Conservation (phyloP, 2,329 filamentous ascomycete genomes). For the Magnaporthiopsis poae region DNA sequence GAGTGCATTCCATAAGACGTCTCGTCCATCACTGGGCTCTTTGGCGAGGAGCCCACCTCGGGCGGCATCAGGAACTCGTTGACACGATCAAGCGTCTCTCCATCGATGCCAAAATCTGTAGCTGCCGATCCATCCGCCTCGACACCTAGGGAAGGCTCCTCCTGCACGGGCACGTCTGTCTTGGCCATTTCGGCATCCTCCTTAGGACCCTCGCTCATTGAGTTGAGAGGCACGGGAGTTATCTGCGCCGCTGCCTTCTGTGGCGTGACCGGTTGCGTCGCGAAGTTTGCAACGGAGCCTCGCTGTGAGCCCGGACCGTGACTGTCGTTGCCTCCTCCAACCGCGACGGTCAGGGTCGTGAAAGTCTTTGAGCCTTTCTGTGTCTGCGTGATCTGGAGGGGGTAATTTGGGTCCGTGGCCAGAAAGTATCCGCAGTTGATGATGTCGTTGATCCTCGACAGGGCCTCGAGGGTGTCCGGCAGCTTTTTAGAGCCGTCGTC, state of each 20-base stretch:
- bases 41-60: slow-evolving; percentile 18
- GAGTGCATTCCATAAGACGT: slow-evolving; percentile 48
- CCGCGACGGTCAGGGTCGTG: slow-evolving; percentile 10
- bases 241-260: neutral
- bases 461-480: slow-evolving; percentile 10
- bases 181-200: neutral
- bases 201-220: neutral
- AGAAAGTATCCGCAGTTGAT: slow-evolving; percentile 15
- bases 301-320: neutral
- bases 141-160: neutral
- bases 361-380: slow-evolving; percentile 9
- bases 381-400: slow-evolving; percentile 10
- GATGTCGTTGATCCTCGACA: slow-evolving; percentile 16
- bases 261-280: neutral
- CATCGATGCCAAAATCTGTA: slow-evolving; percentile 19
- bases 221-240: neutral
- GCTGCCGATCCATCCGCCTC: neutral
- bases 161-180: neutral
- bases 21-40: slow-evolving; percentile 21
- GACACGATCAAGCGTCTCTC: slow-evolving; percentile 38
- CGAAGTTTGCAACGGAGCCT: neutral
- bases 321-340: neutral
- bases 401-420: slow-evolving; percentile 11
- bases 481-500: slow-evolving; percentile 12
- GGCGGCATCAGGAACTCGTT: slow-evolving; percentile 38